Evolutionary conservation across 2,329 filamentous ascomycete species (phyloP).

Genomic region (Eurotiales sp.): DNA sequence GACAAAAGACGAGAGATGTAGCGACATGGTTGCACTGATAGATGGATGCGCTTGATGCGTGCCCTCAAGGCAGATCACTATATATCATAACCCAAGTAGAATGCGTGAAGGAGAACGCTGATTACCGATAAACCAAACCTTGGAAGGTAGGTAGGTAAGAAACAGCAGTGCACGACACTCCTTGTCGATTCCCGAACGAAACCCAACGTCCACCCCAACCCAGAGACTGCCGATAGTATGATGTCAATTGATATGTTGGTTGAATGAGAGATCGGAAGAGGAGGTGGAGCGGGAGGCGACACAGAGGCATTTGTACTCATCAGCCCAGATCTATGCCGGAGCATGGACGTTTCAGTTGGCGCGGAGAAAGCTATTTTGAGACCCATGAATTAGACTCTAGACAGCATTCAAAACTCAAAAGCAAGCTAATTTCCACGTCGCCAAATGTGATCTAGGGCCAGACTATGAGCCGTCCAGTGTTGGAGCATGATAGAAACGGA

Average conservation of each 20-base stretch:
- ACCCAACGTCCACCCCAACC: neutral
- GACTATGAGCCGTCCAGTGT: neutral
- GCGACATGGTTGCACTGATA: conserved; percentile 4
- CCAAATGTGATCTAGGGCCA: no score
- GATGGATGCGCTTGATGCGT: neutral
- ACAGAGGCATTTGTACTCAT: conserved; percentile 6
- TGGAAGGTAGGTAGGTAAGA: neutral
- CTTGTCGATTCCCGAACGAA: conserved; percentile 9
- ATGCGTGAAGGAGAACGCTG: neutral
- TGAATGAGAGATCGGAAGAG: neutral
- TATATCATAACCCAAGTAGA: neutral
- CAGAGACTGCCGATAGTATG: neutral
- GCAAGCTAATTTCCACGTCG: no score
- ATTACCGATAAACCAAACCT: neutral
- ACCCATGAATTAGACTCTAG: neutral
- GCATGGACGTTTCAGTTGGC: conserved; percentile 16
- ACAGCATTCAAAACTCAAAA: neutral
- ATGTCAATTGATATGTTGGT: neutral
- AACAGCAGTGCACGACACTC: conserved; percentile 2
- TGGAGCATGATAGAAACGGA: neutral
- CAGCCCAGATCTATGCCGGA: neutral
- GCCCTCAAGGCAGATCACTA: neutral
- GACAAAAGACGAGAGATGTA: neutral
- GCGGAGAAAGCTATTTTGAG: conserved; percentile 15
- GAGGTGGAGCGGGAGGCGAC: neutral